These are phyloP conservation scores for Dentipellis sp. DNA, from an alignment of 768 basidiomycete genomes.

Conservation along the genomic window DNA sequence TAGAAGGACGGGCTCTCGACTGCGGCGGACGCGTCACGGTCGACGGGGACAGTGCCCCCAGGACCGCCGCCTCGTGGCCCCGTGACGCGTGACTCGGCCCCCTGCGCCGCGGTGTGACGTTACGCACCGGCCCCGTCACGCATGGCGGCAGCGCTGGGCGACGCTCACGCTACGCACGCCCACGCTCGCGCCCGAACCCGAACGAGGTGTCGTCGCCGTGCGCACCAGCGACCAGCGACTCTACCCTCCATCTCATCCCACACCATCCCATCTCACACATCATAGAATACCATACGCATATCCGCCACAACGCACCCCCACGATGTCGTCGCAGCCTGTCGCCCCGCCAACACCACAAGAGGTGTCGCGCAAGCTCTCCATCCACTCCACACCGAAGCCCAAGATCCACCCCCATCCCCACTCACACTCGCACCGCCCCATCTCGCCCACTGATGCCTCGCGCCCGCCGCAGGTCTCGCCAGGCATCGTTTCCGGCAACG, in stretches of 20 bases:
- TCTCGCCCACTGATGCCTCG: neutral
- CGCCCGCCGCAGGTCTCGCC: conserved; percentile 20
- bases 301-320: neutral
- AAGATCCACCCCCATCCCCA: conserved; percentile 19
- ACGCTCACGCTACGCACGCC: no score
- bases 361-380: conserved; percentile 76
- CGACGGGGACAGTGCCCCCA: no score
- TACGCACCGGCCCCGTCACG: neutral
- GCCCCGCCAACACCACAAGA: conserved; percentile 81
- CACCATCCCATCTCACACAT: neutral
- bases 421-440: neutral
- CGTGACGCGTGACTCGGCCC: neutral
- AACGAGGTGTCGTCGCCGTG: no score
- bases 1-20: no score
- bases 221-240: neutral
- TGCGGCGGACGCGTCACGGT: no score
- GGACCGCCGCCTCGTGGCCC: no score
- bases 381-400: conserved; percentile 52
- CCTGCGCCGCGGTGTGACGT: neutral
- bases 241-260: no score
- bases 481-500: conserved; percentile 55
- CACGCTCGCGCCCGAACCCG: neutral
- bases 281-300: neutral
- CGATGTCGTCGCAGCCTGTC: conserved; percentile 18
- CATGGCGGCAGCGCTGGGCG: neutral